Evolutionary conservation across 345 rosid genomes (phyloP).

Genomic region (Gossypium mustelinum): DNA sequence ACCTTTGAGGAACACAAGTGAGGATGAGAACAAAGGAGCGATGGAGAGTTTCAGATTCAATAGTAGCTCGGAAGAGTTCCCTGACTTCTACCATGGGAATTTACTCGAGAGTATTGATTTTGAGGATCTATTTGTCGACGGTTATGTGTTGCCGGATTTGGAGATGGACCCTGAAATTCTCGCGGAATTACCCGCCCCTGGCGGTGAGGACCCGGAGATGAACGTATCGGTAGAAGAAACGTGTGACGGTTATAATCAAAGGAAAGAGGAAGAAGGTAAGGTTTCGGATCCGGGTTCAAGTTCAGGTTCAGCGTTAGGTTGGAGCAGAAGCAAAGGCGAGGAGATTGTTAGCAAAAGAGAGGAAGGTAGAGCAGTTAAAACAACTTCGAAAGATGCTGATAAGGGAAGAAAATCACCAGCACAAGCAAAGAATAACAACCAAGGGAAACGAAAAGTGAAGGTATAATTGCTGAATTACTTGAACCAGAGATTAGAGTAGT

Average conservation of each 20-base stretch:
- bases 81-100: constrained; percentile 43
- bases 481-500: background rate
- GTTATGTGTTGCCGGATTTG: constrained; percentile 58
- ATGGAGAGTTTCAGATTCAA: constrained; percentile 35
- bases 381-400: constrained; percentile 35
- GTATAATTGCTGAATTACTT: constrained; percentile 13
- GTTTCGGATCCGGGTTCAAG: constrained; percentile 16
- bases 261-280: constrained; percentile 37
- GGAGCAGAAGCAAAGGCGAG: constrained; percentile 20
- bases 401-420: constrained; percentile 49
- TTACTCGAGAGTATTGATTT: constrained; percentile 63
- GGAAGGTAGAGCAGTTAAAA: constrained; percentile 30
- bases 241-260: constrained; percentile 9
- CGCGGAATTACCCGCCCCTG: constrained; percentile 47
- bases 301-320: constrained; percentile 5
- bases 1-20: constrained; percentile 34
- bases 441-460: constrained; percentile 35
- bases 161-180: constrained; percentile 67
- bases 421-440: constrained; percentile 32
- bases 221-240: constrained; percentile 31
- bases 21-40: constrained; percentile 40
- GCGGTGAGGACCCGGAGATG: constrained; percentile 52
- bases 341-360: constrained; percentile 38
- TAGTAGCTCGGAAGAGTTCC: constrained; percentile 31
- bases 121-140: constrained; percentile 62